Evolutionary conservation across 1,284 basidiomycete species (phyloP), one percentile per base, ranked within the genome.

Genomic region (Thelephora terrestris): DNA sequence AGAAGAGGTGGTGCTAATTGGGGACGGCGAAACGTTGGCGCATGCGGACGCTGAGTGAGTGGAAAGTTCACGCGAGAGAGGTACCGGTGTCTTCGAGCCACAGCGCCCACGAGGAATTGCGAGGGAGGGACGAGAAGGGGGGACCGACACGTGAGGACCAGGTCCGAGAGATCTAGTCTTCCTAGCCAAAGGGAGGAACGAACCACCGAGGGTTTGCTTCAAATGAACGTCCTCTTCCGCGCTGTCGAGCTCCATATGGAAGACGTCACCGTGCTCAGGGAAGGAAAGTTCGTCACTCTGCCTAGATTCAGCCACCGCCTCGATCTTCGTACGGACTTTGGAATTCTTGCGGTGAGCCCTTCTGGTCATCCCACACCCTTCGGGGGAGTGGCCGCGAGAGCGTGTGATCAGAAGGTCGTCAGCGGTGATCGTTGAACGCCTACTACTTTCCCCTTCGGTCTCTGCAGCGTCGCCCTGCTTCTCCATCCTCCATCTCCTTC

Each of bases 291-390:
- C 14, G 57, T 59, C 27, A 64, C 50, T 7, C 58, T 49, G 47
- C 62, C 61, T 23, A 66, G 51, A 39, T 65, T 64, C n/a, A 21
- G 9, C 39, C 17, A 42, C 21, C 10, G 25, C n/a, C 25, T 20
- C 21, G 1, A 20, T 20, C 39, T 42, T 42, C n/a, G 67, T 63
- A 32, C 57, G 62, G 18, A 64, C 64, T 36, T 78, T 68, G 49
- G 63, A 66, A 44, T 74, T 66, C 52, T 85, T 80, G 58, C 81
- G 87, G 56, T 75, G 80, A 43, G 76, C 73, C 29, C 81, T 75
- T 42, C 81, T 74, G 52, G 86, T 56, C 42, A 66, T 51, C 50
- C 68, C 54, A 57, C 50, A 64, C 57, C 52, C 53, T 49, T 61
- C 61, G 50, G 60, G 58, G 45, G 57, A 49, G 16, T 58, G 52